phyloP scores from a whole-genome alignment of 352 stramenopile genomes.

The Phytophthora pistaciae region DNA sequence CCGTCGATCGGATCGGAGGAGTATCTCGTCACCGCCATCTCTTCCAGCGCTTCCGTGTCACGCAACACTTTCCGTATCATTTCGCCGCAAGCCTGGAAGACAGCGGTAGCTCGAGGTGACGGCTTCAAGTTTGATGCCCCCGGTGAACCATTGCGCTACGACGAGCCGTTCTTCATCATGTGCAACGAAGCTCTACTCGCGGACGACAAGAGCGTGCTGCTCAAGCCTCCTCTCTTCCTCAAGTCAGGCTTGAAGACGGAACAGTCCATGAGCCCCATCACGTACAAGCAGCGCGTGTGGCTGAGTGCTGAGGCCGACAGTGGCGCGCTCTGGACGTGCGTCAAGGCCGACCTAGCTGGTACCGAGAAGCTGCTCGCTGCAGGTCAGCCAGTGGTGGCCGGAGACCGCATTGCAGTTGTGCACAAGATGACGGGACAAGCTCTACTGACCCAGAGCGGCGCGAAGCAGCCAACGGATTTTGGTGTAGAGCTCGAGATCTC shows the following conservation, averaged over 20 bases:
- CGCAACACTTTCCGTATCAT: conserved; percentile 81
- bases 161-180: conserved; percentile 85
- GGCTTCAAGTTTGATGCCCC: conserved; percentile 27
- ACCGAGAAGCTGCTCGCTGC: conserved; percentile 79
- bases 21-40: conserved; percentile 59
- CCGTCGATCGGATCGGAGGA: conserved; percentile 81
- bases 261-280: conserved; percentile 87
- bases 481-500: conserved; percentile 84
- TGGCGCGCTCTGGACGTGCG: conserved; percentile 76
- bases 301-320: conserved; percentile 71
- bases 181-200: conserved; percentile 83
- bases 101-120: conserved; percentile 36
- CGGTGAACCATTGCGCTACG: conserved; percentile 64
- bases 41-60: conserved; percentile 35
- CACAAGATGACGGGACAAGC: conserved; percentile 90
- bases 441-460: conserved; percentile 57
- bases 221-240: conserved; percentile 81
- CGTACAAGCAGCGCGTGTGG: conserved; percentile 87
- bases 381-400: conserved; percentile 48
- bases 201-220: conserved; percentile 76
- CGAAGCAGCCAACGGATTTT: conserved; percentile 82
- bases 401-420: conserved; percentile 67
- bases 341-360: conserved; percentile 62
- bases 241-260: conserved; percentile 87
- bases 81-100: conserved; percentile 51